Conservation (phyloP, 2,329 filamentous ascomycete genomes). For the Fusarium robinianum region DNA sequence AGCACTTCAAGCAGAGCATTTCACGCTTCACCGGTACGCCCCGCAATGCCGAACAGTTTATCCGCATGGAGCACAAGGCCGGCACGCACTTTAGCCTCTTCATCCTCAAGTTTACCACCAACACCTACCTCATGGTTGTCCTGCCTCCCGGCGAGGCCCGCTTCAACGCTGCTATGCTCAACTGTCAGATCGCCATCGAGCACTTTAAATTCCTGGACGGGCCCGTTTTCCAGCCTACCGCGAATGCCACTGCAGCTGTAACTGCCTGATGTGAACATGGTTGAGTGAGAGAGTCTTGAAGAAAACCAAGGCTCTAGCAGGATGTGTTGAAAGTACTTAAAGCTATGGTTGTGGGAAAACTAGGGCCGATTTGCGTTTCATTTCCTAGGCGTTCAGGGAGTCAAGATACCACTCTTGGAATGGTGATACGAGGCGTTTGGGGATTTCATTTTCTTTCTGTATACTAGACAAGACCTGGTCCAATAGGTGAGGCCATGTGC, state of each 20-base stretch:
- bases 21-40: slow-evolving; percentile 78
- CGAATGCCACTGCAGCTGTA: slow-evolving; percentile 7
- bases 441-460: slow-evolving; percentile 5
- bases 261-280: slow-evolving; percentile 7
- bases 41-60: slow-evolving; percentile 81
- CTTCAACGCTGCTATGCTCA: slow-evolving; percentile 88
- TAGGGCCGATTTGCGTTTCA: too few species aligned
- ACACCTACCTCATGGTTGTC: slow-evolving; percentile 93
- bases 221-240: slow-evolving; percentile 34
- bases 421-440: slow-evolving; percentile 20
- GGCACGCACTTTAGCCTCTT: slow-evolving; percentile 85
- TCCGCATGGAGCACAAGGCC: slow-evolving; percentile 79
- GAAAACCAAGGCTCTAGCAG: too few species aligned
- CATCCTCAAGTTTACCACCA: slow-evolving; percentile 93
- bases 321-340: too few species aligned
- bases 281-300: background rate
- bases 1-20: slow-evolving; percentile 91
- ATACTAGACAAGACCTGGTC: too few species aligned
- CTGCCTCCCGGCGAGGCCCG: slow-evolving; percentile 88
- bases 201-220: slow-evolving; percentile 75
- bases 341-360: too few species aligned
- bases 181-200: slow-evolving; percentile 83
- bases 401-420: slow-evolving; percentile 34
- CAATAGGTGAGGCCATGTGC: too few species aligned
- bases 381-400: slow-evolving; percentile 32